Evolutionary conservation across 192 early-diverging fungal species (phyloP).

Genomic region (Powellomyces hirtus): DNA sequence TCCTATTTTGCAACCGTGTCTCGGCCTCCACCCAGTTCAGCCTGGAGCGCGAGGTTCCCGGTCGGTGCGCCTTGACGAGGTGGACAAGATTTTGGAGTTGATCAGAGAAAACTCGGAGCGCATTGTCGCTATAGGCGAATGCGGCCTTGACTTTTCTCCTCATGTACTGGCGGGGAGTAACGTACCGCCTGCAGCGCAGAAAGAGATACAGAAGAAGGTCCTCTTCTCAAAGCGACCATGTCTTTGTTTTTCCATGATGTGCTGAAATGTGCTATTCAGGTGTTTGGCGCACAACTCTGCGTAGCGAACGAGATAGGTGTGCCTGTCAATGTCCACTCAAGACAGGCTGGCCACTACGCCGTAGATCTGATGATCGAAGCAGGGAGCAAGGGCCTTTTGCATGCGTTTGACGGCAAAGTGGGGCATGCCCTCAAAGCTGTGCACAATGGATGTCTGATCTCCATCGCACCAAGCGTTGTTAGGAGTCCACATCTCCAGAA

Average conservation of each 20-base stretch:
- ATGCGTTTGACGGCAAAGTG: constrained; percentile 50
- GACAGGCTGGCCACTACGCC: constrained; percentile 50
- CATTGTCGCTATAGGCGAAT: constrained; percentile 40
- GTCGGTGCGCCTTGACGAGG: constrained; percentile 4
- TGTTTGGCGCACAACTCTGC: constrained; percentile 34
- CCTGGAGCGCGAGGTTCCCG: not conserved
- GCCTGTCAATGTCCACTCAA: constrained; percentile 49
- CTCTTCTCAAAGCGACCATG: not conserved
- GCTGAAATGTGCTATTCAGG: too few relatives aligned
- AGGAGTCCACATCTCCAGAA: constrained; percentile 25
- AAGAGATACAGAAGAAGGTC: not conserved
- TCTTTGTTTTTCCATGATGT: too few relatives aligned
- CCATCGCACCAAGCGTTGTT: constrained; percentile 35
- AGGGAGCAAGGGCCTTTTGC: constrained; percentile 29
- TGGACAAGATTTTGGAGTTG: constrained; percentile 3
- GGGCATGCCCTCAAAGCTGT: constrained; percentile 37
- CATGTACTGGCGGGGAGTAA: constrained; percentile 26
- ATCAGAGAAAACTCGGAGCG: constrained; percentile 7
- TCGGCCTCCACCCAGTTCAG: constrained; percentile 39
- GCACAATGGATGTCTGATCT: constrained; percentile 29
- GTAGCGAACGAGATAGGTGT: constrained; percentile 31
- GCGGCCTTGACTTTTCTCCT: constrained; percentile 50
- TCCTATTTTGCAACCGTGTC: constrained; percentile 14
- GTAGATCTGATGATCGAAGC: constrained; percentile 36
- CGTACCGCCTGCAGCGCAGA: constrained; percentile 2